Evolutionary conservation across 2,329 filamentous ascomycete species (phyloP).

Genomic region (Colletotrichum graminicola): DNA sequence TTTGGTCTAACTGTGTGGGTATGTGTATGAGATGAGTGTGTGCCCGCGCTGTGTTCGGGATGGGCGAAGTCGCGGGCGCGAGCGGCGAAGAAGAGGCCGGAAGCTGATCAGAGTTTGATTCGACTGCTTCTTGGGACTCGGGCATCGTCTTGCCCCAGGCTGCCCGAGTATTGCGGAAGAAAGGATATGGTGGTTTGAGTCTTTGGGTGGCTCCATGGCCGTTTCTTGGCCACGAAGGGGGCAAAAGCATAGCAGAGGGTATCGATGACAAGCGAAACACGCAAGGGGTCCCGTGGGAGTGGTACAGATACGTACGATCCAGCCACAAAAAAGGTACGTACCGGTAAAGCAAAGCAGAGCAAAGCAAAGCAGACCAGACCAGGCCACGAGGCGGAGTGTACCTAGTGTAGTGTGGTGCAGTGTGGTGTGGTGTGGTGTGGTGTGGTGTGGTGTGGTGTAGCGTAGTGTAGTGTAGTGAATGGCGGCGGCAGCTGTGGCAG

Average conservation of each 20-base stretch:
- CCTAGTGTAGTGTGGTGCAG: not conserved
- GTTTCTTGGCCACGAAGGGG: constrained; percentile 11
- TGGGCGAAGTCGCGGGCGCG: constrained; percentile 12
- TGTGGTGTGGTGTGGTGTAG: too few relatives aligned
- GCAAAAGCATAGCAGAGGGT: constrained; percentile 6
- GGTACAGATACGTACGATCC: constrained; percentile 1
- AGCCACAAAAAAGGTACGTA: constrained; percentile 23
- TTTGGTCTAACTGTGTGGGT: constrained; percentile 25
- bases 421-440: too few relatives aligned
- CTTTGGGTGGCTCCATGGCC: constrained; percentile 7
- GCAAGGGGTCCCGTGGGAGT: not conserved
- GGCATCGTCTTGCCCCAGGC: constrained; percentile 22
- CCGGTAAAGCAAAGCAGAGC: not conserved
- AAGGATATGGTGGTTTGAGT: constrained; percentile 26
- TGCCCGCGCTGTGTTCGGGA: constrained; percentile 3
- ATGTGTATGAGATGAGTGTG: not conserved
- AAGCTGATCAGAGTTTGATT: constrained; percentile 26
- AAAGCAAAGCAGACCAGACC: not conserved
- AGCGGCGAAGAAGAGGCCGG: constrained; percentile 20
- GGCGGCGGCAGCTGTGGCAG: not conserved
- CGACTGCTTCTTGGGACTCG: constrained; percentile 15
- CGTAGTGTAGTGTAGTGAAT: not conserved
- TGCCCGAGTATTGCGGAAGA: constrained; percentile 24
- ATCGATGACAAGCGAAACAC: constrained; percentile 22
- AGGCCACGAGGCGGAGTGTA: not conserved